phyloP scores from a whole-genome alignment of 768 basidiomycete species.

The Tricholoma sp. region DNA sequence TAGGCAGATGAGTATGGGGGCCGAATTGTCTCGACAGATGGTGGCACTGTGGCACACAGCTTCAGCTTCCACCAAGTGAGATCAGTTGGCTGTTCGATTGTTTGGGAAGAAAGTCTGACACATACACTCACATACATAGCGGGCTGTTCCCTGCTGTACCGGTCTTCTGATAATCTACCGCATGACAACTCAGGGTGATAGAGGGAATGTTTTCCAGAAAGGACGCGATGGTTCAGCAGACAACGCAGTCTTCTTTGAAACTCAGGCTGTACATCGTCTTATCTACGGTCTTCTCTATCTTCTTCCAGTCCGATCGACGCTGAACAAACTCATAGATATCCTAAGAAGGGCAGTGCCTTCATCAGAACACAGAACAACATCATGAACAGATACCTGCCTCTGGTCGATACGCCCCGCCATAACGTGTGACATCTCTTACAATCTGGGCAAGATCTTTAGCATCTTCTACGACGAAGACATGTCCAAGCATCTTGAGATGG shows the following conservation, averaged over 20 bases:
- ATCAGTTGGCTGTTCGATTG: too few species aligned
- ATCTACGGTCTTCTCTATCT: slow-evolving; percentile 94
- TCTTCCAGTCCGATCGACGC: slow-evolving; percentile 95
- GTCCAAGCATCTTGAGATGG: slow-evolving; percentile 94
- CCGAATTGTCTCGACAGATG: too few species aligned
- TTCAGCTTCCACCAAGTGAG: too few species aligned
- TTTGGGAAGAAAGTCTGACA: too few species aligned
- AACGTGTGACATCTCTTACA: slow-evolving; percentile 90
- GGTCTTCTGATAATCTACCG: too few species aligned
- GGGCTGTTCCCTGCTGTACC: too few species aligned
- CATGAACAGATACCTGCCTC: slow-evolving; percentile 50
- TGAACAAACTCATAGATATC: slow-evolving; percentile 97
- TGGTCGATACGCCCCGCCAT: slow-evolving; percentile 91
- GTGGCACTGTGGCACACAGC: too few species aligned
- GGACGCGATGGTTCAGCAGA: slow-evolving; percentile 27
- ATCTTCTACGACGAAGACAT: slow-evolving; percentile 93
- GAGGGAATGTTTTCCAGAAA: neutral
- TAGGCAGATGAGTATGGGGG: too few species aligned
- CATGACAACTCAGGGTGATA: neutral
- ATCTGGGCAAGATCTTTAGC: slow-evolving; percentile 96
- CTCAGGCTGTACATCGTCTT: slow-evolving; percentile 92
- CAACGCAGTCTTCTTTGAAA: slow-evolving; percentile 87
- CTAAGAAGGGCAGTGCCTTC: slow-evolving; percentile 22
- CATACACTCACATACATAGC: too few species aligned
- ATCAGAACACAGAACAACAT: neutral